Conservation (phyloP, 805 yeast genomes). For the Candida multigemmis region DNA sequence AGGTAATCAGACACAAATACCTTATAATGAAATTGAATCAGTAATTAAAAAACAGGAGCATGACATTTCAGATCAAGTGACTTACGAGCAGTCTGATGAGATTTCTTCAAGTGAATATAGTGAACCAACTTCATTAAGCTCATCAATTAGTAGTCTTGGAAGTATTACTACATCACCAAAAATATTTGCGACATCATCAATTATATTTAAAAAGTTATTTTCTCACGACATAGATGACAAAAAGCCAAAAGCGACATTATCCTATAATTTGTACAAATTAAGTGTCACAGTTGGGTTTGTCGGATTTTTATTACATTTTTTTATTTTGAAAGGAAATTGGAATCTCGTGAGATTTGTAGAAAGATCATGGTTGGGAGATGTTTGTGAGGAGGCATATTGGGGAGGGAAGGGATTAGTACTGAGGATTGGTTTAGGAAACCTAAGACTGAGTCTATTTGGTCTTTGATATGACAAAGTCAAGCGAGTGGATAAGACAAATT, state of each 20-base stretch:
- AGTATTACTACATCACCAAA: slow-evolving; percentile 19
- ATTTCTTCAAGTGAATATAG: background rate
- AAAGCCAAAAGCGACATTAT: slow-evolving; percentile 5
- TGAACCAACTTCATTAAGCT: slow-evolving; percentile 11
- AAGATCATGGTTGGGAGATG: no score
- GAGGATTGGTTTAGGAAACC: no score
- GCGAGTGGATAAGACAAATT: no score
- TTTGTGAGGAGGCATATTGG: no score
- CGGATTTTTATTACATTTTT: slow-evolving; percentile 27
- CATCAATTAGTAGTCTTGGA: slow-evolving; percentile 21
- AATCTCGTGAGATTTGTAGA: no score
- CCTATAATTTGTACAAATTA: slow-evolving; percentile 15
- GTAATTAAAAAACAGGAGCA: slow-evolving; percentile 19
- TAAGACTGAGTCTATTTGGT: no score
- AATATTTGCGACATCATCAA: slow-evolving; percentile 17
- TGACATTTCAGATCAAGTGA: slow-evolving; percentile 18
- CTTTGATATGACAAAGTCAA: no score
- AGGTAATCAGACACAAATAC: slow-evolving; percentile 2
- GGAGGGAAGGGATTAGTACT: no score
- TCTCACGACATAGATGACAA: slow-evolving; percentile 6
- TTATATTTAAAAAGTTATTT: slow-evolving; percentile 20
- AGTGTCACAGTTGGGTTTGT: slow-evolving; percentile 31
- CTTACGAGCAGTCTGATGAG: slow-evolving; percentile 9
- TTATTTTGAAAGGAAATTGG: no score
- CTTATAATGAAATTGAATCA: slow-evolving; percentile 4